phyloP scores from a whole-genome alignment of 768 basidiomycete species.

The Phanerodontia chrysosporium region DNA sequence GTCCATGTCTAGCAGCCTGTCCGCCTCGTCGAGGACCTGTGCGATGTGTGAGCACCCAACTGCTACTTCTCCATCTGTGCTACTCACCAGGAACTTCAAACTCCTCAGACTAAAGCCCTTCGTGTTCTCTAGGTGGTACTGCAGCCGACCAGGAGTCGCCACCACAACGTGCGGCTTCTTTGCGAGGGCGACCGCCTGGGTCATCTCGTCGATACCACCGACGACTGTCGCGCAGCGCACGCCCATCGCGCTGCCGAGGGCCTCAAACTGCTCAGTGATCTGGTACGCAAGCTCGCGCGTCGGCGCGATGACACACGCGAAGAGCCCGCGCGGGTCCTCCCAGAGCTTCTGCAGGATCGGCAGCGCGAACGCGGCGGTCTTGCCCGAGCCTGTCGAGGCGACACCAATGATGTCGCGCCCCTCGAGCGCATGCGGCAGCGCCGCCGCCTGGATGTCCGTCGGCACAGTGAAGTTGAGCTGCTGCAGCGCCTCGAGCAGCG shows the following conservation, averaged over 20 bases:
- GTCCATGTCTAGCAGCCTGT: constrained; percentile 93
- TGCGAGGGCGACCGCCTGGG: constrained; percentile 87
- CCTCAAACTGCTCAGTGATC: constrained; percentile 95
- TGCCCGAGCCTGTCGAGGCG: constrained; percentile 96
- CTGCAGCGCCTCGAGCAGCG: constrained; percentile 80
- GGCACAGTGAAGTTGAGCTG: constrained; percentile 81
- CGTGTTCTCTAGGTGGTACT: constrained; percentile 94
- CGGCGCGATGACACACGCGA: constrained; percentile 90
- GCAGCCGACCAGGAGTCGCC: constrained; percentile 89
- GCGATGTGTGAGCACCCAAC: background rate
- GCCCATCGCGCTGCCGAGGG: constrained; percentile 88
- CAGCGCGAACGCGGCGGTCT: constrained; percentile 95
- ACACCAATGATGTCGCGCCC: constrained; percentile 97
- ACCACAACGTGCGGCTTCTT: constrained; percentile 94
- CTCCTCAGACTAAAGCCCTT: constrained; percentile 90
- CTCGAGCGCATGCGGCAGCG: constrained; percentile 82
- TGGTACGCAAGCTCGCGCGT: constrained; percentile 98
- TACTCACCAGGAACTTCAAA: constrained; percentile 81
- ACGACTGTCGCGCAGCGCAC: constrained; percentile 88
- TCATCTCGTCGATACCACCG: constrained; percentile 91
- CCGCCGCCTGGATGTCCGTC: constrained; percentile 85
- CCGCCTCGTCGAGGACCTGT: constrained; percentile 97
- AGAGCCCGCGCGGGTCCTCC: constrained; percentile 92
- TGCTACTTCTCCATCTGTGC: background rate
- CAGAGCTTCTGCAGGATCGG: constrained; percentile 96